Base-by-base conservation (phyloP, 805 yeast genomes). In the Starmerella potacharoeniae region DNA sequence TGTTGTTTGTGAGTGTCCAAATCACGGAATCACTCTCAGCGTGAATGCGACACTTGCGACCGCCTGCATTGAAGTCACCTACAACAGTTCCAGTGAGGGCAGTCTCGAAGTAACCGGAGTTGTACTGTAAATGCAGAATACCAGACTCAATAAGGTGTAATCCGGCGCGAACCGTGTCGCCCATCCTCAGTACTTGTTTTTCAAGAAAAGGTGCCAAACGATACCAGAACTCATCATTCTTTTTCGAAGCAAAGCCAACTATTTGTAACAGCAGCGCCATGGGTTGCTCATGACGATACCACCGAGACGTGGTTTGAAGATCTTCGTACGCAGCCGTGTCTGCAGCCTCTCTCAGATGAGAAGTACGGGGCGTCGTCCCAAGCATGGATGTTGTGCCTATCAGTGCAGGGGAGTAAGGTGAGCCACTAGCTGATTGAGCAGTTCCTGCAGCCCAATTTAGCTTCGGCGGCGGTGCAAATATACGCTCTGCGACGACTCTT, bases 81-180 rank as follows among this genome's bases (percentile, higher is more conserved):
- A 84, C 83, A 1, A 86, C 78, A 0, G 91, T 84, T 56, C 84
- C 77, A 5, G 93, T 88, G 52, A 86, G 74, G 36, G 84, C 80
- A 16, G 74, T 65, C 72, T 73, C 71, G 67, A 71, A 80, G 52
- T 53, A 63, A 59, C 76, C 73, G 63, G 75, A 56, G 74, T 79
- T 22, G 42, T 42, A 59, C 42, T 53, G 42, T 6, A 58, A 39
- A 13, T 76, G 82, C 62, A 74, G 68, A 57, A 73, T 74, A 49
- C 88, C 80, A 53, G 77, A 64, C 60, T 81, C 63, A 14, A 60
- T 54, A 22, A 60, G 40, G 17, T 60, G 58, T 33, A 59, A 45
- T 22, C 62, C 63, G 4, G 49, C 6, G 1, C 52, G 55, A 11
- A 55, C 51, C 14, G 35, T 13, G 10, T 58, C 55, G n/a, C 61